Conservation (phyloP, 2,329 filamentous ascomycete genomes). For the Aspergillus ochraceus region DNA sequence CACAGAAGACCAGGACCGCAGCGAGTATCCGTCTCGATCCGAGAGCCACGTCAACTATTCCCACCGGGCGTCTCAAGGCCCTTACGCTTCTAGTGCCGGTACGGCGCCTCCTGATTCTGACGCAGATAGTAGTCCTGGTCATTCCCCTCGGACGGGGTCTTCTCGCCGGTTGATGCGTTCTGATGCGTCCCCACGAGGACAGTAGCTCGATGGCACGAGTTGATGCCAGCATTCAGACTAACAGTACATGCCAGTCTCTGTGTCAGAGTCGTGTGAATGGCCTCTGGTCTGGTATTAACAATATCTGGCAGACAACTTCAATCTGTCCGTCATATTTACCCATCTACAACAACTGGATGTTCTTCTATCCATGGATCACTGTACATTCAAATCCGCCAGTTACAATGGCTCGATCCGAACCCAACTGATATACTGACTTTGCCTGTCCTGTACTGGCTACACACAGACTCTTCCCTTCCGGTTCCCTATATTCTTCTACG, state of each 20-base stretch:
- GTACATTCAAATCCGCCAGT: neutral
- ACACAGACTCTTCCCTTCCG: neutral
- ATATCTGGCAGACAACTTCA: neutral
- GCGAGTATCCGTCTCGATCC: slow-evolving; percentile 1
- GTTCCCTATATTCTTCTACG: neutral
- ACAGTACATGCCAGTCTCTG: no score
- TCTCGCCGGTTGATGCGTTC: neutral
- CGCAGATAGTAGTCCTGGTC: slow-evolving; percentile 10
- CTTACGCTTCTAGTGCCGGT: slow-evolving; percentile 8
- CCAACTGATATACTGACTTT: neutral
- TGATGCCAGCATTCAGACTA: neutral
- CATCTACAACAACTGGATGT: neutral
- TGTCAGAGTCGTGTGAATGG: no score
- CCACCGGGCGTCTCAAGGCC: slow-evolving; percentile 2
- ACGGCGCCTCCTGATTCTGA: slow-evolving; percentile 12
- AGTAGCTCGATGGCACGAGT: neutral
- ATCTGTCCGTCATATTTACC: neutral
- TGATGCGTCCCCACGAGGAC: neutral
- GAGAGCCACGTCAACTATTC: neutral
- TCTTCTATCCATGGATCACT: neutral
- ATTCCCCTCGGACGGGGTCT: neutral
- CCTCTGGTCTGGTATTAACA: neutral
- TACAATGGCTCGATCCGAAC: neutral
- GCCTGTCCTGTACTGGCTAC: neutral
- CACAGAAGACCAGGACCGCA: slow-evolving; percentile 2